phyloP scores from a whole-genome alignment of 75 land plant genomes.

The Pinus albicaulis region DNA sequence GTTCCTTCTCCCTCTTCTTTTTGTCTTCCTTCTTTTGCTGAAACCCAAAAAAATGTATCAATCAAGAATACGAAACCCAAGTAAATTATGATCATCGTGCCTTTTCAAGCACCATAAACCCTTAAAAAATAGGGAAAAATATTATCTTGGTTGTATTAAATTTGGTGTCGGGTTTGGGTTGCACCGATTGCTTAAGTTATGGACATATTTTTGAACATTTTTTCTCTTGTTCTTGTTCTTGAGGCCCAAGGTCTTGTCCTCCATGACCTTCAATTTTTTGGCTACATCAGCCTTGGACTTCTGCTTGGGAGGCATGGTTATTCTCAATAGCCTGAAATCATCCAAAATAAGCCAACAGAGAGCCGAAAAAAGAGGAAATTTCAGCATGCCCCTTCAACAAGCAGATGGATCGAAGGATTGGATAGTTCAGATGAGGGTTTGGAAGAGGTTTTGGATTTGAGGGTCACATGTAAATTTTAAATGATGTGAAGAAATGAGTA shows the following conservation, averaged over 20 bases:
- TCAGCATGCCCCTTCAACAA: too few relatives aligned
- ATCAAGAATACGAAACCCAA: not conserved
- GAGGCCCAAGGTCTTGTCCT: constrained; percentile 98
- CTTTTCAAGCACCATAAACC: not conserved
- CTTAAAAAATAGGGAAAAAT: not conserved
- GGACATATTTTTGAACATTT: constrained; percentile 97
- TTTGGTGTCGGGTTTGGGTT: constrained; percentile 65
- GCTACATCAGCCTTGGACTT: constrained; percentile 81
- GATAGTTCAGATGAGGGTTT: too few relatives aligned
- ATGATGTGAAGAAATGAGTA: too few relatives aligned
- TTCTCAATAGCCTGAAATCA: too few relatives aligned
- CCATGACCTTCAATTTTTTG: constrained; percentile 97
- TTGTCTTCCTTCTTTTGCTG: constrained; percentile 99
- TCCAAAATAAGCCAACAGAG: too few relatives aligned
- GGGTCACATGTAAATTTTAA: too few relatives aligned
- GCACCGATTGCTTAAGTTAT: constrained; percentile 79
- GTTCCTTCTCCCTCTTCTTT: constrained; percentile 89
- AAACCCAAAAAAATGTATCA: constrained; percentile 1
- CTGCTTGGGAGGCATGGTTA: constrained; percentile 92
- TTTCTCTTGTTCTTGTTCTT: constrained; percentile 99
- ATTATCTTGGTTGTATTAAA: constrained; percentile 64
- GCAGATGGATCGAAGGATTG: too few relatives aligned
- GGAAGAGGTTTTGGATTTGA: too few relatives aligned
- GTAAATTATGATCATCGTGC: too few relatives aligned
- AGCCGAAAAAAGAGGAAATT: too few relatives aligned